Percentiles rank a stretch among this genome's conserved stretches.
phyloP scores from a whole-genome alignment of 768 basidiomycete species.

The Pleurotus giganteus region DNA sequence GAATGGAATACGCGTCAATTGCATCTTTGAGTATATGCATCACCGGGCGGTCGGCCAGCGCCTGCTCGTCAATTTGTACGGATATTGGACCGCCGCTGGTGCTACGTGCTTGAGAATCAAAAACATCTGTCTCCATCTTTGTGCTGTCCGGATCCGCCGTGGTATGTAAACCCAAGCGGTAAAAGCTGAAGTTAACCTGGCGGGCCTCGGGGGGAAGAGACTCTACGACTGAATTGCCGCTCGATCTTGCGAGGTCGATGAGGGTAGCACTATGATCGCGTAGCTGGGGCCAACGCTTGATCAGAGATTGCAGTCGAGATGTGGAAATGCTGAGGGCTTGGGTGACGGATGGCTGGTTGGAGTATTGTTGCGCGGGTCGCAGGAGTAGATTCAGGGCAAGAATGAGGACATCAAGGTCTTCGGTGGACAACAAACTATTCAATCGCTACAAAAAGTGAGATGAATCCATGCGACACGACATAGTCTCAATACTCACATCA shows the following conservation, averaged over 20 bases:
- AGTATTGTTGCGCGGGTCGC: conserved; percentile 94
- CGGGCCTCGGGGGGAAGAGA: conserved; percentile 69
- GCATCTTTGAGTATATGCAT: conserved; percentile 78
- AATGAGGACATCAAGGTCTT: conserved; percentile 86
- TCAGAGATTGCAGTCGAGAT: conserved; percentile 76
- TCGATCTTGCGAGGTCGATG: conserved; percentile 63
- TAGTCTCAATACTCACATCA: conserved; percentile 69
- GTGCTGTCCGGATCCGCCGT: conserved; percentile 40
- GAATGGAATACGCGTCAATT: conserved; percentile 64
- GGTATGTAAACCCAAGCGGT: conserved; percentile 50
- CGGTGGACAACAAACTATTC: conserved; percentile 82
- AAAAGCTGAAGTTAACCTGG: conserved; percentile 81
- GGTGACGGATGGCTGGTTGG: conserved; percentile 80
- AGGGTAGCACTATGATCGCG: conserved; percentile 80
- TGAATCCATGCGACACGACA: conserved; percentile 9
- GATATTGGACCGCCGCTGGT: conserved; percentile 61
- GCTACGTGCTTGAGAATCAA: conserved; percentile 41
- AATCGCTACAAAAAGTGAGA: conserved; percentile 59
- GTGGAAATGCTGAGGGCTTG: conserved; percentile 81
- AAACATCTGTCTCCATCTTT: conserved; percentile 42
- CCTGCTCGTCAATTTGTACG: conserved; percentile 61
- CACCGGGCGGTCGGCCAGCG: conserved; percentile 57
- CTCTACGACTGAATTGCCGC: conserved; percentile 51
- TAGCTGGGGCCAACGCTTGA: conserved; percentile 80
- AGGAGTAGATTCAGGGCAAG: conserved; percentile 82